These are phyloP conservation scores for Dothidotthia symphoricarpi DNA, from an alignment of 2,329 filamentous ascomycete genomes.

Conservation along the genomic window DNA sequence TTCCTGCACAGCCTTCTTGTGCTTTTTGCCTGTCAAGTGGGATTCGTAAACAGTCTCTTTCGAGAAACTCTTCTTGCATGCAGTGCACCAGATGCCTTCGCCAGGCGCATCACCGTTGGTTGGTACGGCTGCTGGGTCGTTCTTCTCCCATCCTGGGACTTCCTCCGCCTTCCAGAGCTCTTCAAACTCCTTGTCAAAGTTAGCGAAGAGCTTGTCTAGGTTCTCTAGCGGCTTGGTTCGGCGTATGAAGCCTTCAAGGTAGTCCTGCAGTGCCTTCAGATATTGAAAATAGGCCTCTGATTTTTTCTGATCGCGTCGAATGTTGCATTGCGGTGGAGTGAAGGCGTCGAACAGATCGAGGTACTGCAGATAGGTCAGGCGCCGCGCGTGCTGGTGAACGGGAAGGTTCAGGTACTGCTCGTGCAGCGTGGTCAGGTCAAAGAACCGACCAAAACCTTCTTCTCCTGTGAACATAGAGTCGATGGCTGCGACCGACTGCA, in stretches of 20 bases:
- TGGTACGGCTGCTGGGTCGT: conserved; percentile 39
- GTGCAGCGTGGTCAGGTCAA: conserved; percentile 81
- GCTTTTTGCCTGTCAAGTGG: conserved; percentile 88
- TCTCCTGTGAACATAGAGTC: conserved; percentile 95
- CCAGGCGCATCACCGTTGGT: conserved; percentile 52
- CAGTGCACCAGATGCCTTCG: conserved; percentile 81
- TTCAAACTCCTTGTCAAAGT: conserved; percentile 82
- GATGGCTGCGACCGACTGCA: conserved; percentile 64
- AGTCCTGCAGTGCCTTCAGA: conserved; percentile 72
- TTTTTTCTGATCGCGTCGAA: conserved; percentile 80
- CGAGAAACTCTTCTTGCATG: conserved; percentile 92
- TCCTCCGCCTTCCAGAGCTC: conserved; percentile 77
- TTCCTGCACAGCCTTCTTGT: conserved; percentile 71
- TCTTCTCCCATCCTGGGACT: conserved; percentile 73
- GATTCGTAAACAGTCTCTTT: conserved; percentile 93
- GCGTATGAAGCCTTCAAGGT: conserved; percentile 85
- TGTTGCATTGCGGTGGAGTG: conserved; percentile 65
- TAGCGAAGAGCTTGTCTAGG: conserved; percentile 70
- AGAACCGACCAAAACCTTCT: conserved; percentile 87
- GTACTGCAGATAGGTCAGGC: conserved; percentile 87
- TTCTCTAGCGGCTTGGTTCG: conserved; percentile 84
- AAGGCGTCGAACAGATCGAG: conserved; percentile 90
- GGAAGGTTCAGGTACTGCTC: conserved; percentile 89
- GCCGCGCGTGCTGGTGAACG: conserved; percentile 64
- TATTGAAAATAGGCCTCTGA: conserved; percentile 93